Evolutionary conservation across 106 monocot genomes (phyloP).

Genomic region (Agapanthus africanus): DNA sequence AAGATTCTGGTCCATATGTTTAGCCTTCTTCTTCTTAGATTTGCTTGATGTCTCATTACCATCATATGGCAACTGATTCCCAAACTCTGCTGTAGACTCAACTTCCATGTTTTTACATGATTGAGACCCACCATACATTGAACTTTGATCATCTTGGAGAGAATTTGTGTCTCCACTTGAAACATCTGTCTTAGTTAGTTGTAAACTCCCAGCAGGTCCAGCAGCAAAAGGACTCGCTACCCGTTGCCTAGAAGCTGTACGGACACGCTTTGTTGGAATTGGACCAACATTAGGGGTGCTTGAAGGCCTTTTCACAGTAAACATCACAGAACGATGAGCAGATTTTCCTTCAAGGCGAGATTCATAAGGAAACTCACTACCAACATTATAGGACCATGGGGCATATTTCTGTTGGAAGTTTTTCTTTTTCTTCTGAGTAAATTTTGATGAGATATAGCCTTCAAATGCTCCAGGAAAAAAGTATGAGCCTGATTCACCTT

Average conservation of each 20-base stretch:
- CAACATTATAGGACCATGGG: conserved; percentile 25
- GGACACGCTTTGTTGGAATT: conserved; percentile 75
- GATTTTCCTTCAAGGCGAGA: conserved; percentile 33
- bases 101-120: conserved; percentile 55
- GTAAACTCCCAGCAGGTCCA: conserved; percentile 33
- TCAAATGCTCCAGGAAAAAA: conserved; percentile 35
- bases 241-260: conserved; percentile 70
- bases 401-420: conserved; percentile 36
- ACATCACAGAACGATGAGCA: conserved; percentile 23
- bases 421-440: conserved; percentile 53
- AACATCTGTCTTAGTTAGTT: conserved; percentile 71
- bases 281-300: conserved; percentile 38
- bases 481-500: conserved; percentile 54
- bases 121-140: conserved; percentile 55
- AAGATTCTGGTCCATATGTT: conserved; percentile 40
- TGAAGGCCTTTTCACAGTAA: conserved; percentile 53
- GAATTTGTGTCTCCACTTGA: conserved; percentile 95
- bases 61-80: conserved; percentile 54
- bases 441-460: conserved; percentile 39
- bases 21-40: conserved; percentile 80
- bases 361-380: conserved; percentile 41
- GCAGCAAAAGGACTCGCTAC: conserved; percentile 50
- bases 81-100: conserved; percentile 77
- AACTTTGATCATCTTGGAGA: conserved; percentile 74
- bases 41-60: conserved; percentile 35